Evolutionary conservation across 345 rosid species (phyloP).

Genomic region (Boechera retrofracta): DNA sequence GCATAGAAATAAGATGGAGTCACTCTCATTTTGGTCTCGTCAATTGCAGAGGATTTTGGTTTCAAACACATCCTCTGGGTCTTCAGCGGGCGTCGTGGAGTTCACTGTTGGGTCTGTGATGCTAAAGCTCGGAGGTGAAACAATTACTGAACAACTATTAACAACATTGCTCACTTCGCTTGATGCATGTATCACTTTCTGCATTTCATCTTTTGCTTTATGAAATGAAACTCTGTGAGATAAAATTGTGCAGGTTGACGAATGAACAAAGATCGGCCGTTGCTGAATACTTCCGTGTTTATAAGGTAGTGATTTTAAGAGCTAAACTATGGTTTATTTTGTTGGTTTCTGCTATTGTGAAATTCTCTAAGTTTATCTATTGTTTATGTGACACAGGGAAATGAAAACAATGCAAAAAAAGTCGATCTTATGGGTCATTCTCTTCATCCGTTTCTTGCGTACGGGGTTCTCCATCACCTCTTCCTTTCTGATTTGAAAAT

Average conservation of each 20-base stretch:
- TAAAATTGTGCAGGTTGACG: constrained; percentile 60
- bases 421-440: constrained; percentile 67
- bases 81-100: constrained; percentile 95
- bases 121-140: constrained; percentile 85
- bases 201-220: not conserved
- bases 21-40: constrained; percentile 3
- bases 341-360: not conserved
- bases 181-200: constrained; percentile 8
- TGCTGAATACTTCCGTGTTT: constrained; percentile 87
- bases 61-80: constrained; percentile 93
- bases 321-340: not conserved
- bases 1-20: not conserved
- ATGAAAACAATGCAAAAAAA: constrained; percentile 78
- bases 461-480: constrained; percentile 45
- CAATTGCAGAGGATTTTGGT: constrained; percentile 86
- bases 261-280: constrained; percentile 90
- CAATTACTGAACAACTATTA: not conserved
- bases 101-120: constrained; percentile 99
- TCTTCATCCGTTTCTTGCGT: constrained; percentile 95
- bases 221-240: constrained; percentile 15
- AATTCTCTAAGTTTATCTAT: constrained; percentile 17
- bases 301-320: constrained; percentile 57
- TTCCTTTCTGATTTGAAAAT: constrained; percentile 6
- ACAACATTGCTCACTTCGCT: not conserved
- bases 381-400: constrained; percentile 59